A percentile compares a stretch with the other conserved stretches of the same genome.
phyloP scores from a whole-genome alignment of 306 rosid genomes.

The Canavalia gladiata region DNA sequence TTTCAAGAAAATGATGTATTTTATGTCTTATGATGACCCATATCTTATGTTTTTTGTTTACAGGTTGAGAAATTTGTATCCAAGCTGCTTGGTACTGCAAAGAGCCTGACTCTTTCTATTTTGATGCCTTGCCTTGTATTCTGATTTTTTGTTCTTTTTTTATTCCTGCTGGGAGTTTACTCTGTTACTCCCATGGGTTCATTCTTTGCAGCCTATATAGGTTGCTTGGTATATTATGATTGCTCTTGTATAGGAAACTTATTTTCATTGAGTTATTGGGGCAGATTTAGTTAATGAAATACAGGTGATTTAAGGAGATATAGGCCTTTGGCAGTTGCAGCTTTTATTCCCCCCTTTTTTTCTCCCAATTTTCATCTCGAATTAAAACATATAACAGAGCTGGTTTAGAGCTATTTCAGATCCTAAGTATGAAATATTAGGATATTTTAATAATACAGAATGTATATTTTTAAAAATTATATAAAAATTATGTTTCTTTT shows the following conservation, averaged over 20 bases:
- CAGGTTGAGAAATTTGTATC: slow-evolving; percentile 54
- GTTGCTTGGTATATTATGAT: slow-evolving; percentile 40
- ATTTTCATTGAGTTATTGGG: slow-evolving; percentile 31
- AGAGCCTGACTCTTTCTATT: slow-evolving; percentile 23
- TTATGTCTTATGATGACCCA: neutral
- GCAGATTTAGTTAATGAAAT: slow-evolving; percentile 15
- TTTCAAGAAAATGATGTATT: neutral
- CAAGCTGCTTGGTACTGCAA: slow-evolving; percentile 22
- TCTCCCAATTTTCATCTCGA: neutral
- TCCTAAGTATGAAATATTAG: neutral
- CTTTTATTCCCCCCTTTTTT: neutral
- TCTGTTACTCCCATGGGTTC: slow-evolving; percentile 45
- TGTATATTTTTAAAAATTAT: neutral
- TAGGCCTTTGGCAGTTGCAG: neutral
- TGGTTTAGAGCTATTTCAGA: too few species aligned
- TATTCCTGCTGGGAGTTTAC: slow-evolving; percentile 42
- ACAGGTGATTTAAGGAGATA: neutral
- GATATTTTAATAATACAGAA: neutral
- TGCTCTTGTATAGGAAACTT: slow-evolving; percentile 51
- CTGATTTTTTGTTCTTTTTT: slow-evolving; percentile 37
- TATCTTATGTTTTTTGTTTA: slow-evolving; percentile 34
- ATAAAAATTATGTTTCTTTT: neutral
- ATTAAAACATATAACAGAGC: neutral
- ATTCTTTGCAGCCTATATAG: slow-evolving; percentile 60
- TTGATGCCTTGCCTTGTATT: slow-evolving; percentile 42